Base-by-base conservation (phyloP, 83 land plant species). In the Picea engelmannii region DNA sequence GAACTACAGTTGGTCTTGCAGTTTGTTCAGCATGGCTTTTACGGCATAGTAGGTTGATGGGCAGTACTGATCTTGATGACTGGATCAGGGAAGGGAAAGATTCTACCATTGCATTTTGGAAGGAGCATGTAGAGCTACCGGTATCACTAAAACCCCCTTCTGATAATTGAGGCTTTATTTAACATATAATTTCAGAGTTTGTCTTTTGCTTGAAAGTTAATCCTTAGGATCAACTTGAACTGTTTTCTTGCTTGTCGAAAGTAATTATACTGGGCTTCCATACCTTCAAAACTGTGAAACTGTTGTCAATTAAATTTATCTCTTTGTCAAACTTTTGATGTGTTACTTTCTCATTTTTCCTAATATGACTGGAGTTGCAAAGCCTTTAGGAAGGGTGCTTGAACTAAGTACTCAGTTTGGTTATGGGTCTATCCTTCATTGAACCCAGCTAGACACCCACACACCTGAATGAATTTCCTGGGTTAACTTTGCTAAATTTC, bases 71-170 rank as follows among this genome's bases (percentile, higher is more conserved):
- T 80, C 87, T 97, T 79, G 94, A 97, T 66, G 90, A 87, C 59
- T 97, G 98, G 99, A 80, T 97, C 18, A 87, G 81, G 73, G 88
- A 92, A 85, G 99, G 92, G 44, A 88, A 85, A 62, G 90, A 90
- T 31, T 93, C 95, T 27, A 83, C 88, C 6, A n/a, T 84, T 35
- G 81, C 74, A 70, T 97, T 97, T 79, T 89, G 85, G 89, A 90
- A 88, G 70, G 95, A 92, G 71, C 98, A 93, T 85, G 99, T 95
- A 15, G 92, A 95, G 81, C 85, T 87, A 78, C 99, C 99, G 86
- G 99, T 97, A 90, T 64, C 78, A 35, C 70, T 75, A 24, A 44
- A 52, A 52, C 58, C 11, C 13, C 58, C 12, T 52, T 52, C 58
- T 52, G 58, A 11, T 52, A 11, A 52, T 25, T 81, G 35, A 24